Percentiles rank a stretch among this genome's conserved stretches.
These are phyloP conservation scores for Pseudogymnoascus sp. DNA, from an alignment of 2,329 filamentous ascomycete species.

Conservation along the genomic window DNA sequence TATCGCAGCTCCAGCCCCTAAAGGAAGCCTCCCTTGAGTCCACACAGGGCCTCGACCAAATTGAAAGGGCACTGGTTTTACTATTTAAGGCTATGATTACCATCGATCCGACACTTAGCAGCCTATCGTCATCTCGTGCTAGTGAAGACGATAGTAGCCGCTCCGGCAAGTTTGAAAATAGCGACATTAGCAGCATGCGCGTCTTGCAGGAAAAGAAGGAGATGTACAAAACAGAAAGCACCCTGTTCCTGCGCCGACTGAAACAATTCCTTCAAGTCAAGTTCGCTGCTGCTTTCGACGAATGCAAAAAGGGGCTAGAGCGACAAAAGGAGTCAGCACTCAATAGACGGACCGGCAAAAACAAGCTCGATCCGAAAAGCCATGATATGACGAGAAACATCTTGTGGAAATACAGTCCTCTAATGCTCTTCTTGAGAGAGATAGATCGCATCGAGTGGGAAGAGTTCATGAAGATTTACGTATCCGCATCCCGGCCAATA, in stretches of 20 bases:
- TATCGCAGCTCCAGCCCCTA: conserved; percentile 66
- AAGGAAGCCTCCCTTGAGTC: conserved; percentile 67
- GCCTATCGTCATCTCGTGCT: conserved; percentile 36
- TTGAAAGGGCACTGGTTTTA: conserved; percentile 69
- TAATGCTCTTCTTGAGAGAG: conserved; percentile 83
- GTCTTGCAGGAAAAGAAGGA: conserved; percentile 93
- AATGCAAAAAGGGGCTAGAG: conserved; percentile 56
- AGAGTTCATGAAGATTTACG: conserved; percentile 70
- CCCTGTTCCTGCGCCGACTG: conserved; percentile 69
- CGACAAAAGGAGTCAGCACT: conserved; percentile 43
- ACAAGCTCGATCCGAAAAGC: conserved; percentile 62
- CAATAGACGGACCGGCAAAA: conserved; percentile 38
- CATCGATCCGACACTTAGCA: conserved; percentile 71
- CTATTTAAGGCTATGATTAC: conserved; percentile 90
- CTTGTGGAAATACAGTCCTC: conserved; percentile 80
- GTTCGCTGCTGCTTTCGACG: conserved; percentile 68
- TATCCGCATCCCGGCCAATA: conserved; percentile 64
- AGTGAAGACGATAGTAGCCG: conserved; percentile 29
- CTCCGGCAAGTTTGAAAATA: conserved; percentile 36
- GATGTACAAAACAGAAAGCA: conserved; percentile 71
- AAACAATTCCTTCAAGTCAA: conserved; percentile 75
- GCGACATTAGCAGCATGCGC: conserved; percentile 69
- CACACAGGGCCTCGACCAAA: conserved; percentile 61
- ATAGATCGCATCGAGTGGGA: conserved; percentile 79
- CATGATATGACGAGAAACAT: conserved; percentile 65